phyloP scores from a whole-genome alignment of 805 yeast genomes.

The Brettanomyces bruxellensis region DNA sequence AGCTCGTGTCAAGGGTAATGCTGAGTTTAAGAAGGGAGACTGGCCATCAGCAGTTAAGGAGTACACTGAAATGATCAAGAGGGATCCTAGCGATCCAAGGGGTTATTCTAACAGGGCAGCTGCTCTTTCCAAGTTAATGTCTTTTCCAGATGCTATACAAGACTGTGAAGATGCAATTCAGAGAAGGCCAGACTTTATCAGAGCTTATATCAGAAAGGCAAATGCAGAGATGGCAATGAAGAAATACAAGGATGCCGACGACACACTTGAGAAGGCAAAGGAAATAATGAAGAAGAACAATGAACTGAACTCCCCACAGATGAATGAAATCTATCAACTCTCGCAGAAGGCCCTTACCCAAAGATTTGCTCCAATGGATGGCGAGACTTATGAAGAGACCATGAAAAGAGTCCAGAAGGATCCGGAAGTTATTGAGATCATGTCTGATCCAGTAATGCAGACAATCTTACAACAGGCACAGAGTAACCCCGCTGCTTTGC shows the following conservation, averaged over 20 bases:
- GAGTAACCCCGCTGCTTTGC: conserved; percentile 91
- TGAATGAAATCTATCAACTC: conserved; percentile 75
- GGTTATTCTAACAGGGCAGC: conserved; percentile 99
- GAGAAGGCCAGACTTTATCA: conserved; percentile 79
- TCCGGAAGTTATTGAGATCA: conserved; percentile 85
- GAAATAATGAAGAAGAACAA: conserved; percentile 56
- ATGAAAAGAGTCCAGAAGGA: conserved; percentile 84
- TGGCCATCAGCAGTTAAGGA: conserved; percentile 96
- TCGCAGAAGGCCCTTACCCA: conserved; percentile 67
- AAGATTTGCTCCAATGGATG: conserved; percentile 74
- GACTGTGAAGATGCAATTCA: conserved; percentile 89
- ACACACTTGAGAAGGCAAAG: conserved; percentile 73
- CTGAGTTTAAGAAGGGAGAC: conserved; percentile 78
- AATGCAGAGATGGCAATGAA: conserved; percentile 86
- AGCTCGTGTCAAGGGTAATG: conserved; percentile 90
- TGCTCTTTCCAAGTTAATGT: conserved; percentile 85
- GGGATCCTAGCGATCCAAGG: conserved; percentile 95
- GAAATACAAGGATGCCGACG: conserved; percentile 74
- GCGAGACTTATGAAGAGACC: conserved; percentile 92
- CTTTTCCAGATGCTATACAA: conserved; percentile 92
- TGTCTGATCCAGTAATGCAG: conserved; percentile 95
- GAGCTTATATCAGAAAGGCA: conserved; percentile 97
- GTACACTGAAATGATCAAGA: conserved; percentile 90
- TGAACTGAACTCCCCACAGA: conserved; percentile 41
- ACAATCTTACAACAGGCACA: conserved; percentile 89